Conservation (phyloP, 495 filamentous ascomycete species). For the Aspergillus indologenus region DNA sequence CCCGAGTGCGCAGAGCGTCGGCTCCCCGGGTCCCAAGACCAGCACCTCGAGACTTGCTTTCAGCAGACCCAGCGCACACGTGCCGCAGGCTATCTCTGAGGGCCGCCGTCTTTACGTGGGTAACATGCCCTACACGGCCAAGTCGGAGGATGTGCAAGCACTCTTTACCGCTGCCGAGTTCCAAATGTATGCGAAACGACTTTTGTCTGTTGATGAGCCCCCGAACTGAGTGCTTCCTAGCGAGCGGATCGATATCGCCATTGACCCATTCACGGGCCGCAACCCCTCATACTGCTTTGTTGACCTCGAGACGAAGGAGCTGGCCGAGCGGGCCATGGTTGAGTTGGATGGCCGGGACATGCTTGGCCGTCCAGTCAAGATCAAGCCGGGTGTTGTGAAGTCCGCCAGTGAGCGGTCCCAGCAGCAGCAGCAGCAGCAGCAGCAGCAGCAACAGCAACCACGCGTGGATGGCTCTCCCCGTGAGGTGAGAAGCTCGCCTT, state of each 20-base stretch:
- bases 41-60: conserved; percentile 39
- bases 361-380: conserved; percentile 55
- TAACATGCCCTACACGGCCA: conserved; percentile 64
- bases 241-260: conserved; percentile 62
- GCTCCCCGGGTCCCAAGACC: conserved; percentile 31
- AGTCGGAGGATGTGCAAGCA: conserved; percentile 56
- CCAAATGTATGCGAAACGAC: conserved; percentile 34
- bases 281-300: conserved; percentile 74
- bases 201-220: conserved; percentile 1
- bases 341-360: conserved; percentile 51
- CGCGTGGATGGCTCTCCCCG: conserved; percentile 23
- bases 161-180: conserved; percentile 51
- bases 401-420: conserved; percentile 31
- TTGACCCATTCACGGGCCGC: conserved; percentile 63
- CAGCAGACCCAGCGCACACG: conserved; percentile 35
- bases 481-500: conserved; percentile 20
- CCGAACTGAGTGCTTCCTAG: conserved; percentile 37
- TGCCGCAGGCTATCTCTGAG: conserved; percentile 41
- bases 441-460: conserved; percentile 12
- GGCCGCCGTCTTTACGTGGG: conserved; percentile 59
- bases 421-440: conserved; percentile 18
- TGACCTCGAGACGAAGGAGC: conserved; percentile 54
- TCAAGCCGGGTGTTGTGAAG: conserved; percentile 56
- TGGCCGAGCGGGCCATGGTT: conserved; percentile 55
- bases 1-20: conserved; percentile 24